Conservation (phyloP, 805 yeast species). For the Lipomyces japonicus region DNA sequence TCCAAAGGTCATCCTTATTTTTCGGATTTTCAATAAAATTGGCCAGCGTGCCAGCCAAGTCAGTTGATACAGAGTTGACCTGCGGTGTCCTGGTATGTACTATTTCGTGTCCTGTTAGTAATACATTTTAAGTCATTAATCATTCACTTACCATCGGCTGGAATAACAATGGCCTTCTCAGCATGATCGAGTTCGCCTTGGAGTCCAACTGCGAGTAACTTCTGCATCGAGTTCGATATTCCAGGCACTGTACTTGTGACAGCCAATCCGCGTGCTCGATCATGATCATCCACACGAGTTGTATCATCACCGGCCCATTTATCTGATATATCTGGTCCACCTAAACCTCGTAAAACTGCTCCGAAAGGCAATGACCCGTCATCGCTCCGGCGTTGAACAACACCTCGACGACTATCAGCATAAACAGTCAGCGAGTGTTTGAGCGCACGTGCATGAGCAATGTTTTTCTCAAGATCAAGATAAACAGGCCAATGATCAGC, state of each 20-base stretch:
- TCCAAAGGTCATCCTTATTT: constrained; percentile 18
- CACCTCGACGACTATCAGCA: constrained; percentile 14
- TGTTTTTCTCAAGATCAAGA: constrained; percentile 17
- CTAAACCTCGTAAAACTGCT: constrained; percentile 10
- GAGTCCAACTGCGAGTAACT: constrained; percentile 12
- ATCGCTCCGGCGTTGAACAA: not conserved
- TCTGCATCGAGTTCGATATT: constrained; percentile 5
- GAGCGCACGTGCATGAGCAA: constrained; percentile 17
- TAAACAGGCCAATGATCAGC: constrained; percentile 21
- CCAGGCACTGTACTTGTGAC: constrained; percentile 1
- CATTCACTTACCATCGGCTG: constrained; percentile 14
- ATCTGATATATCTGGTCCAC: not conserved
- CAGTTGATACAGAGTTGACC: constrained; percentile 15
- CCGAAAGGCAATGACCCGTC: constrained; percentile 7
- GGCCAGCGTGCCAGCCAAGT: constrained; percentile 19
- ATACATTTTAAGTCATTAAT: not conserved
- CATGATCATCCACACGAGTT: not conserved
- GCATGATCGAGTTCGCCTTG: constrained; percentile 16
- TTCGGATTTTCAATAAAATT: constrained; percentile 17
- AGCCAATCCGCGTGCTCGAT: not conserved
- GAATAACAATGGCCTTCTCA: constrained; percentile 17
- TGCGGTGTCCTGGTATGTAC: constrained; percentile 10
- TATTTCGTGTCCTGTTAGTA: not conserved
- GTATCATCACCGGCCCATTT: not conserved
- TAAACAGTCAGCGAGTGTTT: constrained; percentile 18